Base-by-base conservation (phyloP, 2,329 filamentous ascomycete species). In the Fonsecaea nubica region DNA sequence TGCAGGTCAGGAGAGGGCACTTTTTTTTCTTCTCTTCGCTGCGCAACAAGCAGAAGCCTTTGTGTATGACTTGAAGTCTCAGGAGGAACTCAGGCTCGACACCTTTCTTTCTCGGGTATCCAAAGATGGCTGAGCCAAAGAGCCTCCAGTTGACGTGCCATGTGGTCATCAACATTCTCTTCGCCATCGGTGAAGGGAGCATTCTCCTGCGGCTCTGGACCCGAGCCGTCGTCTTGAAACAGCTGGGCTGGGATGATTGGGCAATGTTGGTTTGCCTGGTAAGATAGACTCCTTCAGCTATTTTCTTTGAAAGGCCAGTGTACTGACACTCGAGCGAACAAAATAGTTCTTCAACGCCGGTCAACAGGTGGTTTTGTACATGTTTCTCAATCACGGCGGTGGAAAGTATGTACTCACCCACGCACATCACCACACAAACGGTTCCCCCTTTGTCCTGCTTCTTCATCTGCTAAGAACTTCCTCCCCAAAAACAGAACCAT, bases 201-300 rank as follows among this genome's bases (percentile, higher is more conserved):
- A 48, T 48, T 10, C 42, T 48, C 8, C 42, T 48, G 8, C 42
- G 42, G 0, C n/a, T 48, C 8, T 48, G 42, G 42, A 48, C 42
- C 8, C 18, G 42, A 48, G 42, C n/a, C 42, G 6, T 48, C 18
- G 10, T 48, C 18, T 48, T 48, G 42, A 21, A 48, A 48, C 42
- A 48, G 42, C 42, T 48, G 42, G 42, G 42, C 42, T 21, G 42
- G 42, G 42, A 48, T 48, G 42, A 48, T 18, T 48, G 42, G 42
- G 42, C 42, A 2, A 48, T 48, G 42, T 48, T 48, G 8, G 18
- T 10, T 21, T 48, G 42, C 8, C 42, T 48, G n/a, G 42, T 48
- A 48, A 21, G 42, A 21, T 8, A 8, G 5, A 25, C 42, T 42
- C 40, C 13, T 18, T 8, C n/a, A 21, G n/a, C 42, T 6, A 7